Percentiles rank a stretch among this genome's conserved stretches.
phyloP scores from a whole-genome alignment of 768 basidiomycete genomes.

The Xanthoconium stramineum region DNA sequence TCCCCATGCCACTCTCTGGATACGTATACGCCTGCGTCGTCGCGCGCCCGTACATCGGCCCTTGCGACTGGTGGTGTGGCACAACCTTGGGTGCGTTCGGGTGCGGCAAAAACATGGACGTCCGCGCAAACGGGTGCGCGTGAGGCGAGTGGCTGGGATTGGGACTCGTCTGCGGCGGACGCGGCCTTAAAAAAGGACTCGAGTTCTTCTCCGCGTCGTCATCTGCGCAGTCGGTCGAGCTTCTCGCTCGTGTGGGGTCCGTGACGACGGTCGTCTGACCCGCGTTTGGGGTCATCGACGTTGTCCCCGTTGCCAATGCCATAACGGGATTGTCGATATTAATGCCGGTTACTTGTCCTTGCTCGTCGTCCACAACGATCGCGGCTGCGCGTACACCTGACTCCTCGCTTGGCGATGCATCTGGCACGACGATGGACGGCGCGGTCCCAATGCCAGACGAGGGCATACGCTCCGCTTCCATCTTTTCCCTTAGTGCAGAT shows the following conservation, averaged over 20 bases:
- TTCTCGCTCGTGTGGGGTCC: constrained; percentile 9
- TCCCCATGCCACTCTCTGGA: constrained; percentile 8
- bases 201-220: constrained; percentile 9
- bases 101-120: constrained; percentile 50
- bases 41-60: constrained; percentile 58
- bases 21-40: constrained; percentile 16
- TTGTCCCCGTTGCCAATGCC: constrained; percentile 15
- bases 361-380: constrained; percentile 20
- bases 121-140: constrained; percentile 32
- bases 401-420: background rate
- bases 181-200: constrained; percentile 26
- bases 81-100: constrained; percentile 49
- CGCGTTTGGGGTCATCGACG: constrained; percentile 8
- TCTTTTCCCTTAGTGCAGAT: constrained; percentile 16
- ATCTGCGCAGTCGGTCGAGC: background rate
- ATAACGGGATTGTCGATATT: background rate
- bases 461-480: constrained; percentile 11
- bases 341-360: constrained; percentile 3
- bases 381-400: background rate
- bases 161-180: constrained; percentile 3
- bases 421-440: background rate
- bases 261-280: constrained; percentile 14
- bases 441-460: background rate
- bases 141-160: constrained; percentile 16
- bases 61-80: constrained; percentile 25